These are phyloP conservation scores for Trichoderma erinaceum DNA, from an alignment of 495 filamentous ascomycete genomes.

Conservation along the genomic window DNA sequence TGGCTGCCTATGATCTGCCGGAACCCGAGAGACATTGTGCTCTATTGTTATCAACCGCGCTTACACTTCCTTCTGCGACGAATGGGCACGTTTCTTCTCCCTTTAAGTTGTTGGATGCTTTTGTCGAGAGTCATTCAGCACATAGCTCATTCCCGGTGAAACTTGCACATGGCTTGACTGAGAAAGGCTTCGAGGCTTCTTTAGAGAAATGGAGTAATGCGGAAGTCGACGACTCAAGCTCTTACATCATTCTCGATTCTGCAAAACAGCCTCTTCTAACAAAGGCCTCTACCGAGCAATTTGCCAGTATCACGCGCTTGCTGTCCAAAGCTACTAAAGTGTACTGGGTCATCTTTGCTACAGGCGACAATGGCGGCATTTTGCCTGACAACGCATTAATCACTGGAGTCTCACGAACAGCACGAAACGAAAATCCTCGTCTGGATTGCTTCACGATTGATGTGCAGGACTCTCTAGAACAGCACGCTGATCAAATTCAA, in stretches of 20 bases:
- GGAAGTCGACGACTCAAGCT: not conserved
- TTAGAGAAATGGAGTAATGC: not conserved
- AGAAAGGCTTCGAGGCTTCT: not conserved
- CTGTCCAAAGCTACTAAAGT: not conserved
- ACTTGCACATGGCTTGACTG: not conserved
- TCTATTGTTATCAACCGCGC: not conserved
- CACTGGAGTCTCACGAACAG: not conserved
- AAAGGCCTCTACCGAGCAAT: not conserved
- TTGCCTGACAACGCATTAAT: not conserved
- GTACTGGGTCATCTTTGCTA: not conserved
- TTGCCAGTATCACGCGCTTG: not conserved
- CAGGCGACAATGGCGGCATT: not conserved
- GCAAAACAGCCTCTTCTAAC: not conserved
- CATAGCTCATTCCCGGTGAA: not conserved
- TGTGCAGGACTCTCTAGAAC: conserved; percentile 1
- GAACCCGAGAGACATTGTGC: conserved; percentile 7
- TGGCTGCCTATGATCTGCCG: conserved; percentile 17
- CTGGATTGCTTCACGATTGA: not conserved
- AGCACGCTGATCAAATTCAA: conserved; percentile 26
- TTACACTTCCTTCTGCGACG: not conserved
- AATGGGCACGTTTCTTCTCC: not conserved
- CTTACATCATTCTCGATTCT: not conserved
- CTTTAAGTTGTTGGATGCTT: not conserved
- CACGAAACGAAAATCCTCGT: not conserved
- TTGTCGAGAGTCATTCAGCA: too few species aligned